A percentile compares a stretch with the other conserved stretches of the same genome.
Evolutionary conservation across 495 filamentous ascomycete species (phyloP).

Genomic region (Lophiotrema nucula): DNA sequence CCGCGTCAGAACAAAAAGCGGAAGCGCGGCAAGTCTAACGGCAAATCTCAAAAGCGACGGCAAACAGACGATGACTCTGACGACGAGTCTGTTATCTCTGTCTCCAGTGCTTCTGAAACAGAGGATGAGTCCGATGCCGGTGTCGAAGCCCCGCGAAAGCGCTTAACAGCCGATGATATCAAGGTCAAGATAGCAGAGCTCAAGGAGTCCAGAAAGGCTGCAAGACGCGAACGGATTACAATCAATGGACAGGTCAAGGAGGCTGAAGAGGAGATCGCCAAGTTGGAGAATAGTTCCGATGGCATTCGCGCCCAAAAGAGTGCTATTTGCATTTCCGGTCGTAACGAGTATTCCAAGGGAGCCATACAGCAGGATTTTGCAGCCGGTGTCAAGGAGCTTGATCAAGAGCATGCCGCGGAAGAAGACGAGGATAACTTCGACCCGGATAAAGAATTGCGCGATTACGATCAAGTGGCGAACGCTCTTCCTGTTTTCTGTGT

Average conservation of each 20-base stretch:
- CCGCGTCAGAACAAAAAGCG: conserved; percentile 40
- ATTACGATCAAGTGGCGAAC: conserved; percentile 56
- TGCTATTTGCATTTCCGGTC: conserved; percentile 51
- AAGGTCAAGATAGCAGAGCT: conserved; percentile 42
- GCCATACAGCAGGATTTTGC: conserved; percentile 59
- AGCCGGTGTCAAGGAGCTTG: conserved; percentile 52
- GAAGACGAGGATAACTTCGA: conserved; percentile 50
- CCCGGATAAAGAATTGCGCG: conserved; percentile 46
- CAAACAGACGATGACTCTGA: conserved; percentile 13
- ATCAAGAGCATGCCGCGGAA: conserved; percentile 50
- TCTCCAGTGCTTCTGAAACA: conserved; percentile 30
- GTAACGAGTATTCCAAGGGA: conserved; percentile 54
- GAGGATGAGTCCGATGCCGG: conserved; percentile 28
- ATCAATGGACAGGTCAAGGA: conserved; percentile 38
- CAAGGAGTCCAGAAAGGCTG: conserved; percentile 42
- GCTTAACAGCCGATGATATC: conserved; percentile 44
- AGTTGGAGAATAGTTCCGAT: conserved; percentile 39
- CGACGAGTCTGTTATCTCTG: conserved; percentile 8
- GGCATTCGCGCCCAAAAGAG: conserved; percentile 43
- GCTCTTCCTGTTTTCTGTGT: conserved; percentile 63
- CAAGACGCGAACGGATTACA: conserved; percentile 36
- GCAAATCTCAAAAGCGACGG: no score
- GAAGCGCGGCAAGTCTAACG: conserved; percentile 44
- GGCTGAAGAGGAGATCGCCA: conserved; percentile 35
- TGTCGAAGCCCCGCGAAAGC: conserved; percentile 17